Evolutionary conservation across 805 yeast species (phyloP).

Genomic region (Yarrowia osloensis): DNA sequence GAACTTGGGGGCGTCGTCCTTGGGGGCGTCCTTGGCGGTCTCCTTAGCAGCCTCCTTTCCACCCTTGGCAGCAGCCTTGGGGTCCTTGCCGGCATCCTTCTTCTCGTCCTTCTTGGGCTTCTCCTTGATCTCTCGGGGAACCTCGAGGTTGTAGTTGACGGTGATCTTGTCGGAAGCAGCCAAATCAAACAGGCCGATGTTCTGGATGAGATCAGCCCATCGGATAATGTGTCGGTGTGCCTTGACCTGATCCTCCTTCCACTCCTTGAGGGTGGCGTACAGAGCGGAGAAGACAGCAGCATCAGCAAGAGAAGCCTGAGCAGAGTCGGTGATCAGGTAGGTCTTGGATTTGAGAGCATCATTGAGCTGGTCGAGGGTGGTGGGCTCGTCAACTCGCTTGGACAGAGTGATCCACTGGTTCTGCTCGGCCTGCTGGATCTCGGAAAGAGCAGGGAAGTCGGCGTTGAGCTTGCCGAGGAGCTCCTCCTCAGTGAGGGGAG

Average conservation of each 20-base stretch:
- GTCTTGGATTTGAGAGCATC: slow-evolving; percentile 67
- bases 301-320: slow-evolving; percentile 67
- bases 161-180: slow-evolving; percentile 55
- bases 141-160: slow-evolving; percentile 60
- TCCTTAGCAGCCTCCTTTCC: slow-evolving; percentile 33
- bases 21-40: slow-evolving; percentile 42
- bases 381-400: slow-evolving; percentile 55
- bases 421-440: slow-evolving; percentile 63
- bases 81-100: slow-evolving; percentile 36
- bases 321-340: slow-evolving; percentile 62
- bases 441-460: slow-evolving; percentile 35
- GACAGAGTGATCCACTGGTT: slow-evolving; percentile 81
- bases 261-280: slow-evolving; percentile 58
- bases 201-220: slow-evolving; percentile 90
- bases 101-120: slow-evolving; percentile 46
- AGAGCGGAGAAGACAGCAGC: slow-evolving; percentile 65
- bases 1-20: slow-evolving; percentile 35
- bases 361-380: slow-evolving; percentile 58
- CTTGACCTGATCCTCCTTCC: slow-evolving; percentile 61
- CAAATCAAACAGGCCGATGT: slow-evolving; percentile 50
- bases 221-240: slow-evolving; percentile 80
- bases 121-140: slow-evolving; percentile 73
- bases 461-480: slow-evolving; percentile 29
- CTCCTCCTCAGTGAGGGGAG: slow-evolving; percentile 31
- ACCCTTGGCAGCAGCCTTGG: slow-evolving; percentile 33